These are phyloP conservation scores for Cutaneotrichosporon spelunceum DNA, from an alignment of 1,284 basidiomycete species.

Conservation along the genomic window DNA sequence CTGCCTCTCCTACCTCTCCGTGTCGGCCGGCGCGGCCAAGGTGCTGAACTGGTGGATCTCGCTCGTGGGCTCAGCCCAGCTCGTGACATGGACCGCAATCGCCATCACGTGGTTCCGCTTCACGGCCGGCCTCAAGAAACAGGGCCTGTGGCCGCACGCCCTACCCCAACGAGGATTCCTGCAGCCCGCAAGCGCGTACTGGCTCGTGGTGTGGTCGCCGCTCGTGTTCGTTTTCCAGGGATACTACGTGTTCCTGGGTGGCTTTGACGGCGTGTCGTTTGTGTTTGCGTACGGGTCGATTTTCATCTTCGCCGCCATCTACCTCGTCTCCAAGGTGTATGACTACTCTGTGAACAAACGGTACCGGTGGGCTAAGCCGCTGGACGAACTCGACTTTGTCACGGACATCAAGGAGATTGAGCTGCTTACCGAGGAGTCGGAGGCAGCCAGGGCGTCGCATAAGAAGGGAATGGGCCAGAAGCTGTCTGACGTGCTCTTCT, in stretches of 20 bases:
- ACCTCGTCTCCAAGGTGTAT: constrained; percentile 34
- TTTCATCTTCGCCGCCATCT: constrained; percentile 39
- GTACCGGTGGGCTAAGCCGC: constrained; percentile 18
- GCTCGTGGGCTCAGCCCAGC: constrained; percentile 22
- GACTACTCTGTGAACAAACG: constrained; percentile 24
- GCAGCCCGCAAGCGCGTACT: constrained; percentile 32
- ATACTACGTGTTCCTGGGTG: constrained; percentile 29
- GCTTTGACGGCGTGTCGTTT: constrained; percentile 1
- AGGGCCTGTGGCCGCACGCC: constrained; percentile 27
- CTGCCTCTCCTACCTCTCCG: constrained; percentile 33
- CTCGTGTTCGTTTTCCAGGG: constrained; percentile 27
- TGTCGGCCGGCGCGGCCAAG: constrained; percentile 24
- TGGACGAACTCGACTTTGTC: constrained; percentile 27
- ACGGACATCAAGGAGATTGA: constrained; percentile 30
- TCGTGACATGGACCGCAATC: constrained; percentile 38
- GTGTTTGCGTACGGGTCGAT: constrained; percentile 31
- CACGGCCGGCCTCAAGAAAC: constrained; percentile 31
- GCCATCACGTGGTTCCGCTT: constrained; percentile 36
- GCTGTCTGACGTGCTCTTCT: constrained; percentile 28
- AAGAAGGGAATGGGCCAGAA: constrained; percentile 15
- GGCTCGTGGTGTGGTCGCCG: constrained; percentile 27
- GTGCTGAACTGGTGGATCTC: constrained; percentile 18
- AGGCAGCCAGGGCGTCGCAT: constrained; percentile 23
- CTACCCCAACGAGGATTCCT: constrained; percentile 18
- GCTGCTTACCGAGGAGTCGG: constrained; percentile 24